Evolutionary conservation across 768 basidiomycete species (phyloP), one percentile per base, ranked within the genome.

Genomic region (Russula dissimulans): DNA sequence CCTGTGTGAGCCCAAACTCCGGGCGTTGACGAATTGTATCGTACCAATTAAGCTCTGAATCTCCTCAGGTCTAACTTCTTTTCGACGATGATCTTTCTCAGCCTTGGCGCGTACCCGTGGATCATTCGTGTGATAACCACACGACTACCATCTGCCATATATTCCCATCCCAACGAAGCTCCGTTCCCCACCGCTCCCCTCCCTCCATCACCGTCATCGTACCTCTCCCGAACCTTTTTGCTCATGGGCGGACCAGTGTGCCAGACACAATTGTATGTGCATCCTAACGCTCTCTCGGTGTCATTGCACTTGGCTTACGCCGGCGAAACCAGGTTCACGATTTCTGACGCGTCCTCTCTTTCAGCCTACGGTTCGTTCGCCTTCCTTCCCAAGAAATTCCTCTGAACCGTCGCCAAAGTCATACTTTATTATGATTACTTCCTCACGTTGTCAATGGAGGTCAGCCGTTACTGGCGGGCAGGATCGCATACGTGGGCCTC

Each of bases 401-500:
- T 34, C 38, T 61, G 29, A 60, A 18, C 4, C 17, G 8, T 56
- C n/a, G 32, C 22, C 18, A 34, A 48, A 70, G 74, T 47, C n/a
- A 51, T 74, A 8, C 62, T 76, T 22, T 65, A 75, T 15, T 77
- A 78, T 51, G 81, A 82, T 51, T 79, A 78, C 60, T 41, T 72
- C 43, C 67, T 81, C 42, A 83, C 81, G 0, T 62, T 82, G 5
- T 49, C 62, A 0, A 54, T 60, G 32, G 81, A 83, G 60, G 69
- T 78, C 7, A 71, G 74, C 22, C 68, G 72, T 14, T 78, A 76
- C 68, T 82, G 82, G 81, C 62, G 49, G 9, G 18, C 48, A 7
- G 22, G 54, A 17, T 17, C 39, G 9, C 34, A 65, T 61, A 64
- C 56, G 6, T 59, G 49, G 44, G 53, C 60, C 4, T 67, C 68